Evolutionary conservation across 345 rosid species (phyloP), one percentile per base, ranked within the genome.

Genomic region (Mallotus nudiflorus): DNA sequence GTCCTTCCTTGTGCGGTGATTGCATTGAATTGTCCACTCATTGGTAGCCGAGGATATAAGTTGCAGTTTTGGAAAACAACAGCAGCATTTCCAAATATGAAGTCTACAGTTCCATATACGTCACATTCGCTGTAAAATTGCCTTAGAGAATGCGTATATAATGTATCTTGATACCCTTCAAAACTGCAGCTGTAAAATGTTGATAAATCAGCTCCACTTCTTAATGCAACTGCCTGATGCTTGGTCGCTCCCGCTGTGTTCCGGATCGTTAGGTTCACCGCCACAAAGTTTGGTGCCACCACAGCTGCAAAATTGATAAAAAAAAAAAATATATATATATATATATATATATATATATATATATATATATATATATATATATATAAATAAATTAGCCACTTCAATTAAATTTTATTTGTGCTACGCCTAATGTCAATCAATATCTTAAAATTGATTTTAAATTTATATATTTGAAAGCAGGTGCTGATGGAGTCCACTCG

Each of bases 121-220:
- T 94, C 95, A 22, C 98, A 94, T 58, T 88, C 96, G 10, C 97
- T 80, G 25, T 94, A 94, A 76, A 91, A 91, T 58, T 91, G 97
- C 67, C 98, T 75, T 2, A 88, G 56, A 9, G 98, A 90, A 74
- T 89, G 93, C 0, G 93, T 65, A 73, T 91, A 90, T 44, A 94
- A 67, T 0, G 98, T 90, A 75, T 94, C 98, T 77, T 91, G 98
- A 66, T 88, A 93, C 19, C 77, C 98, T 69, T 89, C 97, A 14
- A 93, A 89, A 49, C 98, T 89, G 82, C 98, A 91, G 31, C 86
- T 77, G 39, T 93, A 91, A 71, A 93, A 93, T 28, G 85, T 72
- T 0, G 97, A 93, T 10, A 91, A 66, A 79, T 93, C 98, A 0
- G 91, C 92, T 19, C 94, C 91, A 46, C 57, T 88, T 18, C 96